Percentiles rank a stretch among this genome's conserved stretches.
phyloP scores from a whole-genome alignment of 2,329 filamentous ascomycete species.

The Phoma herbarum region DNA sequence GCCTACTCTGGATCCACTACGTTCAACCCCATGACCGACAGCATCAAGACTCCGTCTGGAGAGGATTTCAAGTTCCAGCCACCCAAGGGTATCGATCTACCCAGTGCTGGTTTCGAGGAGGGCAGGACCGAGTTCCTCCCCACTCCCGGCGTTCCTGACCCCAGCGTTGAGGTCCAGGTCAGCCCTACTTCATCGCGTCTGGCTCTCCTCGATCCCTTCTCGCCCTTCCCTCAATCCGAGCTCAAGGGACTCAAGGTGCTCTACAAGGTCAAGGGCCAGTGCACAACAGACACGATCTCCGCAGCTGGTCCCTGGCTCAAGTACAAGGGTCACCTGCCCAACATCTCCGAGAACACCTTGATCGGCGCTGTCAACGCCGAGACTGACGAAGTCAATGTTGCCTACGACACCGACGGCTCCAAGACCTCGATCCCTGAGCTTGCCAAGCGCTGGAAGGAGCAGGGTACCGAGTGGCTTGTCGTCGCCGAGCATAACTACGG shows the following conservation, averaged over 20 bases:
- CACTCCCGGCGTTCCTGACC: constrained; percentile 74
- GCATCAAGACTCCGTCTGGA: constrained; percentile 80
- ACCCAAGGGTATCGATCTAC: constrained; percentile 69
- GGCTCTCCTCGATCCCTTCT: constrained; percentile 89
- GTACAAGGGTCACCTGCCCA: constrained; percentile 98
- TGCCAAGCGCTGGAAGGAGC: constrained; percentile 77
- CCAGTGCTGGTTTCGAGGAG: constrained; percentile 78
- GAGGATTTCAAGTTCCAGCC: constrained; percentile 85
- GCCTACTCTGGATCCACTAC: constrained; percentile 89
- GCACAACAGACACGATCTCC: constrained; percentile 98
- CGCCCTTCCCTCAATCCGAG: constrained; percentile 79
- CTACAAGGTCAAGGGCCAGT: constrained; percentile 96
- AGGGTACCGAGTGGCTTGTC: constrained; percentile 15
- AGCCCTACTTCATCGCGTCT: constrained; percentile 89
- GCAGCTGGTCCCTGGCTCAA: constrained; percentile 97
- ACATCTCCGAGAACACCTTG: constrained; percentile 85
- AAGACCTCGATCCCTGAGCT: constrained; percentile 85
- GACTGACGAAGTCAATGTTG: constrained; percentile 57
- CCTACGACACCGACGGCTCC: constrained; percentile 84
- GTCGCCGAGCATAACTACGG: constrained; percentile 65
- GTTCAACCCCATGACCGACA: constrained; percentile 95
- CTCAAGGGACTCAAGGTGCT: constrained; percentile 82
- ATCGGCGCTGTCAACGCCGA: constrained; percentile 18
- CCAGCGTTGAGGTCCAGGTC: constrained; percentile 76
- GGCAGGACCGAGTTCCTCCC: constrained; percentile 80